Evolutionary conservation across 2,329 filamentous ascomycete genomes (phyloP).

Genomic region (Spiromastix sp.): DNA sequence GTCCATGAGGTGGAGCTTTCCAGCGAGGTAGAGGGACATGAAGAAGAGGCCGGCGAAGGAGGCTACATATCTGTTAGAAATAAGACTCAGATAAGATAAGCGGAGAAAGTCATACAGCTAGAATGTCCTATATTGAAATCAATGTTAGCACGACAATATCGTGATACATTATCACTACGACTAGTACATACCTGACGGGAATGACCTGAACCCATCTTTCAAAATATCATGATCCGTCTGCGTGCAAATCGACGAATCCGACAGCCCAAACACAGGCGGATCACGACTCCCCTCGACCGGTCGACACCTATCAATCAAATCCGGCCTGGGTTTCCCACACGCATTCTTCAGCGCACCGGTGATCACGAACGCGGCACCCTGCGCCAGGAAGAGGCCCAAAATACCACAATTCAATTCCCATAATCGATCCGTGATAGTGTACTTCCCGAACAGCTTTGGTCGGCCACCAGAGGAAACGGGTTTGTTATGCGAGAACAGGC

Average conservation of each 20-base stretch:
- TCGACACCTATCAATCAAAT: slow-evolving; percentile 47
- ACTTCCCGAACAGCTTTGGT: slow-evolving; percentile 34
- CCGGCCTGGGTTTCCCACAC: slow-evolving; percentile 49
- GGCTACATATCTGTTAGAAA: slow-evolving; percentile 26
- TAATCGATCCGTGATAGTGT: slow-evolving; percentile 45
- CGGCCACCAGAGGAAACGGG: slow-evolving; percentile 23
- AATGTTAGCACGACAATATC: slow-evolving; percentile 1
- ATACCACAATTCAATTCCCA: slow-evolving; percentile 54
- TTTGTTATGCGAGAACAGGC: slow-evolving; percentile 44
- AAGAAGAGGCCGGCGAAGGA: slow-evolving; percentile 51
- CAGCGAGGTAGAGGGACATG: slow-evolving; percentile 49
- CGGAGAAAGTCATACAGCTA: slow-evolving; percentile 33
- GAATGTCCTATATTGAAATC: slow-evolving; percentile 31
- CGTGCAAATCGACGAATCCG: slow-evolving; percentile 41
- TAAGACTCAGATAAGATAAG: slow-evolving; percentile 1
- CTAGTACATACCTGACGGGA: slow-evolving; percentile 44
- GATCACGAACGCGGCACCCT: slow-evolving; percentile 46
- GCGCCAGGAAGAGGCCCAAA: slow-evolving; percentile 44
- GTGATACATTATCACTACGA: neutral
- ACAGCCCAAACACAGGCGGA: slow-evolving; percentile 29
- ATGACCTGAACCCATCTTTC: slow-evolving; percentile 50
- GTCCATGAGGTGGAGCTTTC: slow-evolving; percentile 50
- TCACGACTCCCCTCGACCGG: slow-evolving; percentile 28
- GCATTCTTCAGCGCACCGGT: slow-evolving; percentile 49
- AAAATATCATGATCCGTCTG: slow-evolving; percentile 40